Conservation (phyloP, 2,329 filamentous ascomycete species). For the Pseudodiploospora longispora region DNA sequence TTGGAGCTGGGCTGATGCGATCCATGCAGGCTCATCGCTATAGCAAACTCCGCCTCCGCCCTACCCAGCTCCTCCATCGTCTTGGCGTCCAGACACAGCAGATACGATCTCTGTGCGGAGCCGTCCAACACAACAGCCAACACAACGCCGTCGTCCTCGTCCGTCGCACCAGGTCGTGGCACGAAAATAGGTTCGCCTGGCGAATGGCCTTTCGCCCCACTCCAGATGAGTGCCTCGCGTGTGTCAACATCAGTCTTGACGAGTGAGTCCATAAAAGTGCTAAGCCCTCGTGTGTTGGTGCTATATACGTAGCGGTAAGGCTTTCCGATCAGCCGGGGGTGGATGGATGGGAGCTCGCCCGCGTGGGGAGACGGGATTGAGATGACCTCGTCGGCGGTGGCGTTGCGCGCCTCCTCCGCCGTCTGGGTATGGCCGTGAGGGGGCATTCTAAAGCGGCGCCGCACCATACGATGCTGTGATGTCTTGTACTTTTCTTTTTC, state of each 20-base stretch:
- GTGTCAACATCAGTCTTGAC: constrained; percentile 57
- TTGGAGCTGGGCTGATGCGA: constrained; percentile 25
- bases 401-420: constrained; percentile 9
- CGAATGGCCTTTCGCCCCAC: constrained; percentile 48
- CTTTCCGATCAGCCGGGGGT: constrained; percentile 44
- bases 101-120: constrained; percentile 48
- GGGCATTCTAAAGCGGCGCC: constrained; percentile 36
- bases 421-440: constrained; percentile 1
- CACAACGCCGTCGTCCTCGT: constrained; percentile 57
- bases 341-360: constrained; percentile 60
- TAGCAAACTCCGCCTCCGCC: constrained; percentile 52
- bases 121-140: constrained; percentile 59
- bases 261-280: constrained; percentile 53
- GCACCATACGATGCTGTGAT: constrained; percentile 29
- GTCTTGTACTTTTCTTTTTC: constrained; percentile 30
- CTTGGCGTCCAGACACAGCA: constrained; percentile 56
- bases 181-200: constrained; percentile 66
- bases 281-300: constrained; percentile 46
- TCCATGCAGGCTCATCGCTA: constrained; percentile 61
- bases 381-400: constrained; percentile 27
- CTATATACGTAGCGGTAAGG: constrained; percentile 55
- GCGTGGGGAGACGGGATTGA: constrained; percentile 44
- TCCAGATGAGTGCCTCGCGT: constrained; percentile 47
- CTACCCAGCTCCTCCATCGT: constrained; percentile 56
- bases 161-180: constrained; percentile 29